Evolutionary conservation across 2,329 filamentous ascomycete genomes (phyloP).

Genomic region (Ophiostoma fasciatum): DNA sequence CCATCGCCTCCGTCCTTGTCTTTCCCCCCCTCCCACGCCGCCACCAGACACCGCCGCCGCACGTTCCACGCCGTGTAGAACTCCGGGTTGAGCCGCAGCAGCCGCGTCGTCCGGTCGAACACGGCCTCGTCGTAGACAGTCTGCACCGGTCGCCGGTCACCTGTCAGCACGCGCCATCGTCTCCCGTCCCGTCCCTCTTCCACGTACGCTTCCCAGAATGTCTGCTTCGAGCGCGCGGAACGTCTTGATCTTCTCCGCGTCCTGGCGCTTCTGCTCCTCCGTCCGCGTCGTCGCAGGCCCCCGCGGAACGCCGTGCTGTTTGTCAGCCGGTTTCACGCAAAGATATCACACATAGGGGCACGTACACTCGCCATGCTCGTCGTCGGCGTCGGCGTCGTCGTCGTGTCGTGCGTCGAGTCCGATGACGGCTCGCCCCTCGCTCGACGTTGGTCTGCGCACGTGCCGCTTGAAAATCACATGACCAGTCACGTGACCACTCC

Average conservation of each 20-base stretch:
- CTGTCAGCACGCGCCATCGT: not conserved
- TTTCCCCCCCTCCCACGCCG: too few species aligned
- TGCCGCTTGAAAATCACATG: not conserved
- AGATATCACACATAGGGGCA: too few species aligned
- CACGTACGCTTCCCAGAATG: constrained; percentile 47
- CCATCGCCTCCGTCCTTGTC: constrained; percentile 5
- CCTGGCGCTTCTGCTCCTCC: constrained; percentile 55
- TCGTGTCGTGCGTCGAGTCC: too few species aligned
- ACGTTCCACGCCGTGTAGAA: constrained; percentile 89
- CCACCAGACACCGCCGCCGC: constrained; percentile 56
- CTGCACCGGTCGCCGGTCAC: constrained; percentile 13
- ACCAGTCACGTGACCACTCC: not conserved
- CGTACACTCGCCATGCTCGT: constrained; percentile 10
- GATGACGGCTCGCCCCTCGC: too few species aligned
- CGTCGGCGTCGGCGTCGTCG: too few species aligned
- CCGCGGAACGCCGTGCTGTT: constrained; percentile 76
- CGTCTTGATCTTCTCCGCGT: constrained; percentile 58
- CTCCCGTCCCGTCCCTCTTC: too few species aligned
- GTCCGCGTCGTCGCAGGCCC: constrained; percentile 44
- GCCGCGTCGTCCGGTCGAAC: constrained; percentile 54
- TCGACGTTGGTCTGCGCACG: too few species aligned
- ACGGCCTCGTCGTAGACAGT: constrained; percentile 37
- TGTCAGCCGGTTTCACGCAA: constrained; percentile 9
- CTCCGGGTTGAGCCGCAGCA: constrained; percentile 67
- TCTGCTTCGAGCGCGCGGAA: constrained; percentile 59